Evolutionary conservation across 2,329 filamentous ascomycete species (phyloP), one percentile per base, ranked within the genome.

Genomic region (Arachnomyces sp.): DNA sequence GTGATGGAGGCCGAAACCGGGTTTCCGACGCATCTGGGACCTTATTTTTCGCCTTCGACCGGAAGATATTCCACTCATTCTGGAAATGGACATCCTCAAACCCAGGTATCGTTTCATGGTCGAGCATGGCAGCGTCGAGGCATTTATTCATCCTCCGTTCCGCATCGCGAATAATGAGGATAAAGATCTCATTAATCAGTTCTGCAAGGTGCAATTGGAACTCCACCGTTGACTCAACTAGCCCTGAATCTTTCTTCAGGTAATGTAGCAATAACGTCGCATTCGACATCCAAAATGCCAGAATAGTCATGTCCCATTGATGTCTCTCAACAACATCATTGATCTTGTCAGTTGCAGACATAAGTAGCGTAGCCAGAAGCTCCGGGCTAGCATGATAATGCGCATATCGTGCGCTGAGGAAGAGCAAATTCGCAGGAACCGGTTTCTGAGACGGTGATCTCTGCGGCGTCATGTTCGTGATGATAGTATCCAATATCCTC

Each of bases 291-390:
- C 92, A 98, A 58, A 98, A 98, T 2, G 92, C 92, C 29, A 98
- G 71, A 50, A 98, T 94, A 0, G 92, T 98, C 92, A 98, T 98
- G 58, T 98, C 92, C 92, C 92, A 96, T 58, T 98, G 92, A 56
- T 90, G 81, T 45, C 77, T 77, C 63, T 96, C 92, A n/a, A 98
- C 88, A 20, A 95, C 87, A 36, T 88, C 82, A 57, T 96, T 96
- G 54, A 98, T 96, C 63, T 90, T 92, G 56, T 94, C 87, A 76
- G 94, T 94, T 29, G 92, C 87, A 28, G 83, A 82, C 17, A 84
- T 73, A 12, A 98, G 76, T 17, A 96, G 75, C 32, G 83, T 82
- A 13, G 79, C 81, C 7, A 98, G 69, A 7, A 98, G 72, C 47
- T 95, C 89, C 2, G 77, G 75, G 53, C 85, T 94, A 34, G 90